Evolutionary conservation across 2,329 filamentous ascomycete species (phyloP), one percentile per base, ranked within the genome.

Genomic region (Aspergillus piperis): DNA sequence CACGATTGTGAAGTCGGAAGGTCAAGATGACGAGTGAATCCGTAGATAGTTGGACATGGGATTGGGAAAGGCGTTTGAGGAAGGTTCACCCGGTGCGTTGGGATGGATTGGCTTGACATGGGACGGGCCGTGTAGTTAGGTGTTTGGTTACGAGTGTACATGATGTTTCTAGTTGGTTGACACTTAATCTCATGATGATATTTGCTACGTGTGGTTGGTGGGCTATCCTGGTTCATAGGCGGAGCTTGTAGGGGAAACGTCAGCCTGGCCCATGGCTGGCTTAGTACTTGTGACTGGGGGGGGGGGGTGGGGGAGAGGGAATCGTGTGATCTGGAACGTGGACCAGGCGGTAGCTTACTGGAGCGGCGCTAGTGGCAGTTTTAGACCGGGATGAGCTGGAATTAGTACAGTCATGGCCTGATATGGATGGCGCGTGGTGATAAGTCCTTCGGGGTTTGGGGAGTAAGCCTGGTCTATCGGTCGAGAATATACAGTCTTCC

Each of bases 1-100:
- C 36, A 75, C 72, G 15, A 60, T 73, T 19, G 71, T 75, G 54
- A 75, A 75, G 58, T 68, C 71, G 5, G 73, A 75, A 54, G 58
- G 49, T 25, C 64, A 58, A 38, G 72, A 74, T 55, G 72, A 73
- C 6, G 57, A 62, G 30, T 58, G 50, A 52, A 53, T 5, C 11
- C 32, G 11, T 15, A 36, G 32, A 15, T 36, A 36, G 32, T 36
- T 52, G 39, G 51, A 48, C 19, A 25, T 64, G 57, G 36, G 42
- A 58, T 64, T 58, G 66, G 62, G 11, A 36, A 65, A 62, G 64
- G 62, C 61, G 61, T 65, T 66, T 54, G 58, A 47, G 47, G 30
- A 15, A 59, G 49, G 23, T 19, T 57, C 53, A 36, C 32, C 32
- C 10, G 52, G 42, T 32, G 42, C n/a, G 36, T 8, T 50, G 30